Conservation (phyloP, 179 eudicot genomes). For the Carnegiea gigantea region DNA sequence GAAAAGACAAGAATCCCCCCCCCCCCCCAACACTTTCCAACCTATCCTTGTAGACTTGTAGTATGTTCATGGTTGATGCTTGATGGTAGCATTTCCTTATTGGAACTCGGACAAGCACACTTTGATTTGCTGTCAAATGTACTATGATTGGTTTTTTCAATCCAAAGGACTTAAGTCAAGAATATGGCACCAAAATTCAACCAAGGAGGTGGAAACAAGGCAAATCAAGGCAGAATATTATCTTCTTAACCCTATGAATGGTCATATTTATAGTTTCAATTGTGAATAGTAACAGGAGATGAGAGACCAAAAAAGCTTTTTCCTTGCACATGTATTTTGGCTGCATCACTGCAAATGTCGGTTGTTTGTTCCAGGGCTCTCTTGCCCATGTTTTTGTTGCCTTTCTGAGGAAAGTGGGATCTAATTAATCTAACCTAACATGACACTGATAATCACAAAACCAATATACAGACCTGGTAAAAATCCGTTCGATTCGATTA, state of each 20-base stretch:
- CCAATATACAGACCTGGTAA: background rate
- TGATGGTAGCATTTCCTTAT: background rate
- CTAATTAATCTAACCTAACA: conserved; percentile 3
- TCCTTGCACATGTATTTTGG: conserved; percentile 21
- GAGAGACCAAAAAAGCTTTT: conserved; percentile 5
- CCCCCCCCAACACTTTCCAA: background rate
- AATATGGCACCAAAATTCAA: conserved; percentile 12
- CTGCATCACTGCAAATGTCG: conserved; percentile 25
- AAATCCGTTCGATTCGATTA: too few relatives aligned
- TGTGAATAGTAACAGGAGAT: background rate
- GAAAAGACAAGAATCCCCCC: background rate
- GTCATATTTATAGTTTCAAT: background rate
- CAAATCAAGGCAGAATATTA: conserved; percentile 5
- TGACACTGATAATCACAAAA: background rate
- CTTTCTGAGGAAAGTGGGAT: conserved; percentile 12
- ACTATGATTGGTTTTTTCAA: conserved; percentile 4
- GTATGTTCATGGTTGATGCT: background rate
- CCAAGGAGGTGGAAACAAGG: background rate
- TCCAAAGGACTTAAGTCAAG: conserved; percentile 11
- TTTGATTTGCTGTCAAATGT: conserved; percentile 3
- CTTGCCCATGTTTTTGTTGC: conserved; percentile 4
- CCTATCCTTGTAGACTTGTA: background rate
- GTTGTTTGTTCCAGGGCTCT: conserved; percentile 21
- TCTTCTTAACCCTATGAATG: background rate
- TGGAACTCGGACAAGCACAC: background rate